Evolutionary conservation across 116 monocot genomes (phyloP).

Genomic region (Trichopus zeylanicus): DNA sequence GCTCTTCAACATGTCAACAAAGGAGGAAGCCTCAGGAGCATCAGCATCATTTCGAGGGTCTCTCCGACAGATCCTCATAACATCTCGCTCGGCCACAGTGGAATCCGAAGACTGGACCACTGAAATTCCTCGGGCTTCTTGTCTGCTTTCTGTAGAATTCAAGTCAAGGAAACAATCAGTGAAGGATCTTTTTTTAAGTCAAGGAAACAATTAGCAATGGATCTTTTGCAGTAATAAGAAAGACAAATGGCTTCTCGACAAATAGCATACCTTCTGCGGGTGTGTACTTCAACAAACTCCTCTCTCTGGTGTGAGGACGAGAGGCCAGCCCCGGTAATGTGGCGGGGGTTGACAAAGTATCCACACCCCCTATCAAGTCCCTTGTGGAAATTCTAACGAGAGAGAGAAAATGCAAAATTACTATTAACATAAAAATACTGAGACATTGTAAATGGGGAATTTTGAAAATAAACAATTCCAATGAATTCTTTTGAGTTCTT

Average conservation of each 20-base stretch:
- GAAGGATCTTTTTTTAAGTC: background rate
- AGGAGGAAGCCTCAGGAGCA: conserved; percentile 51
- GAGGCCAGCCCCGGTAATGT: background rate
- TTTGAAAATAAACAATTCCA: background rate
- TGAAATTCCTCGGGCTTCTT: conserved; percentile 6
- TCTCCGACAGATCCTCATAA: conserved; percentile 20
- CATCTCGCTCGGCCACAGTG: conserved; percentile 34
- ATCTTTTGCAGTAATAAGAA: too few species aligned
- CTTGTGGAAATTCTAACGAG: background rate
- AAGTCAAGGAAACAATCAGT: background rate
- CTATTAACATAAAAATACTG: background rate
- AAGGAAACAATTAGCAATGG: background rate
- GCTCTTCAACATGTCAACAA: conserved; percentile 81
- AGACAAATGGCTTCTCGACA: background rate
- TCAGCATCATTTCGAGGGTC: conserved; percentile 35
- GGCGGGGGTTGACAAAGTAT: background rate
- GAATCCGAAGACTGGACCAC: conserved; percentile 12
- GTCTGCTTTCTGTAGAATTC: background rate
- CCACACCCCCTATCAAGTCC: background rate
- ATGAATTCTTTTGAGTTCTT: background rate
- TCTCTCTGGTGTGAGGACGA: background rate
- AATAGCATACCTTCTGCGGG: background rate
- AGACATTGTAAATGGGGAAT: background rate
- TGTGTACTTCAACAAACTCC: background rate
- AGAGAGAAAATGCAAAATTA: background rate